Conservation (phyloP, 225 moss, liverwort and hornwort species). For the Physcomitrium patens region DNA sequence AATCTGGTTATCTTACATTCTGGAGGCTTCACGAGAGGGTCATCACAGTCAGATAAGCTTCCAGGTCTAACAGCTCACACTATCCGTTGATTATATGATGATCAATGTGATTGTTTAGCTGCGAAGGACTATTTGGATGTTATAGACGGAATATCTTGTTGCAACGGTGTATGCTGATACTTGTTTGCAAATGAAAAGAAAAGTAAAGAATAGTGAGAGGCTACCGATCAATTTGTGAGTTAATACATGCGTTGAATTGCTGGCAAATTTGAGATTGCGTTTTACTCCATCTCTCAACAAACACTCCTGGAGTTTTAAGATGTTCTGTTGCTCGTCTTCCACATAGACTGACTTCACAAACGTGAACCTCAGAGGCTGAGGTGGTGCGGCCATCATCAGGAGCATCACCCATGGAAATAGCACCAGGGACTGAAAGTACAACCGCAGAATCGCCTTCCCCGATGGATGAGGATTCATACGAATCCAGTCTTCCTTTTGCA, state of each 20-base stretch:
- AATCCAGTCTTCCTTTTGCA: slow-evolving; percentile 72
- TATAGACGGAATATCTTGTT: slow-evolving; percentile 8
- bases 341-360: slow-evolving; percentile 12
- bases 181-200: background rate
- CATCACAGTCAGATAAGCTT: slow-evolving; percentile 65
- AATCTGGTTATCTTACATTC: slow-evolving; percentile 85
- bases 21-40: slow-evolving; percentile 72
- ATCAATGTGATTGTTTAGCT: slow-evolving; percentile 21
- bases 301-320: background rate
- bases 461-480: slow-evolving; percentile 78
- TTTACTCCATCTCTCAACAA: slow-evolving; percentile 13
- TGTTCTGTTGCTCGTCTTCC: slow-evolving; percentile 1
- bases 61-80: slow-evolving; percentile 51
- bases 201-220: slow-evolving; percentile 13
- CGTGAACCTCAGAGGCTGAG: slow-evolving; percentile 54
- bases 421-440: slow-evolving; percentile 37
- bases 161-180: background rate
- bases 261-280: slow-evolving; percentile 14
- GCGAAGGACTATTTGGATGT: slow-evolving; percentile 10
- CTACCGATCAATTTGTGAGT: background rate
- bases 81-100: slow-evolving; percentile 27
- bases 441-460: slow-evolving; percentile 47
- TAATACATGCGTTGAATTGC: slow-evolving; percentile 1
- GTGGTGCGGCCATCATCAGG: slow-evolving; percentile 48
- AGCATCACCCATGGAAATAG: slow-evolving; percentile 44